A percentile compares a stretch with the other conserved stretches of the same genome.
Evolutionary conservation across 1,284 basidiomycete species (phyloP).

Genomic region (Cutaneotrichosporon dermatis): DNA sequence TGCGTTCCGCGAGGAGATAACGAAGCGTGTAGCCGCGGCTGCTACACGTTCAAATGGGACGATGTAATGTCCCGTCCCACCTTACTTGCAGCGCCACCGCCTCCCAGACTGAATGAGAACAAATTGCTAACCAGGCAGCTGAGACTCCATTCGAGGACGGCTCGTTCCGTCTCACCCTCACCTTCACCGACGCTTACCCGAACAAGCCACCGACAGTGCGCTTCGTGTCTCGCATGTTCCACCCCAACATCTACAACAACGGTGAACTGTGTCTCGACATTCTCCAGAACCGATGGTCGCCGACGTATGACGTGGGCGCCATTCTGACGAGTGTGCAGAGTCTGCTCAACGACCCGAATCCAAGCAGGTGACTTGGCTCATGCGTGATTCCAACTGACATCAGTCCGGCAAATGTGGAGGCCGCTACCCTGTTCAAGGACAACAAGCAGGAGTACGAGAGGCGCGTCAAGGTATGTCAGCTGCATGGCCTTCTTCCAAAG

Average conservation of each 20-base stretch:
- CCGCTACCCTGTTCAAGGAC: conserved; percentile 90
- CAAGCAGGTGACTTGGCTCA: conserved; percentile 59
- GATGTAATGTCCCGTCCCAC: too few species aligned
- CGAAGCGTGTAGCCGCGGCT: too few species aligned
- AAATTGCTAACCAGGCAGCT: conserved; percentile 53
- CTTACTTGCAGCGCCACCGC: too few species aligned
- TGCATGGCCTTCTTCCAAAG: conserved; percentile 13
- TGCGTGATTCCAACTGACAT: background rate
- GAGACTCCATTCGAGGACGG: conserved; percentile 99
- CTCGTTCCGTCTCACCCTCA: conserved; percentile 91
- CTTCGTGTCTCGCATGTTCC: conserved; percentile 97
- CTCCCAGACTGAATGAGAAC: too few species aligned
- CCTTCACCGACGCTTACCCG: conserved; percentile 95
- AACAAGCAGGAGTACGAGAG: conserved; percentile 98
- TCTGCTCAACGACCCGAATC: conserved; percentile 94
- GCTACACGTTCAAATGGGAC: too few species aligned
- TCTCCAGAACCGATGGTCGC: conserved; percentile 95
- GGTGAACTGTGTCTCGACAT: conserved; percentile 98
- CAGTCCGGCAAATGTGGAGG: conserved; percentile 96
- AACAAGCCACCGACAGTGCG: conserved; percentile 97
- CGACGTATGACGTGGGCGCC: conserved; percentile 96
- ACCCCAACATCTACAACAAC: conserved; percentile 97
- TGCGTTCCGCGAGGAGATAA: too few species aligned
- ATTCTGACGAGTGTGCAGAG: conserved; percentile 95
- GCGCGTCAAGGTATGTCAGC: conserved; percentile 64